A percentile compares a stretch with the other conserved stretches of the same genome.
Conservation (phyloP, 345 rosid species). For the Firmiana major region DNA sequence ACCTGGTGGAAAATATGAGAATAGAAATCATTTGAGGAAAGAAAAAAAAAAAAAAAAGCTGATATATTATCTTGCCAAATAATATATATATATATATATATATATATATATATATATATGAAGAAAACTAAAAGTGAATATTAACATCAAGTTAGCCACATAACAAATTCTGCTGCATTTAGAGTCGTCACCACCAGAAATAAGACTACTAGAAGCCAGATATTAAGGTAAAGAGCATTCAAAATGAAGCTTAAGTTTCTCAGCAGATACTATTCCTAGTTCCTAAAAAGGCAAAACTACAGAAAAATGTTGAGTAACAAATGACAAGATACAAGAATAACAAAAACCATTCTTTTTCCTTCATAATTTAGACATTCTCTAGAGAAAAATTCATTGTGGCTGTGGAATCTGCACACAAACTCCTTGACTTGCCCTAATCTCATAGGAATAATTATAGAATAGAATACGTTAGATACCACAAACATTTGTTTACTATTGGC, state of each 20-base stretch:
- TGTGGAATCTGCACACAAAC: background rate
- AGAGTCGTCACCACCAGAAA: background rate
- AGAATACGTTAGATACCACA: background rate
- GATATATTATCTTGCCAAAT: background rate
- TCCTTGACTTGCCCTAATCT: background rate
- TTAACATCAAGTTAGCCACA: background rate
- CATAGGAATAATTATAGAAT: background rate
- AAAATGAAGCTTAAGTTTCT: background rate
- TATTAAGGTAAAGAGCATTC: background rate
- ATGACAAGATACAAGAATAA: background rate
- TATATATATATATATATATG: too few relatives aligned
- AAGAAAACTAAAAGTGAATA: background rate
- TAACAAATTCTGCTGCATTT: background rate
- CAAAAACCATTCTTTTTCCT: background rate
- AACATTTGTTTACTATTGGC: background rate
- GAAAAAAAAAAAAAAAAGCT: background rate
- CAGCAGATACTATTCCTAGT: background rate
- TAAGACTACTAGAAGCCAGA: background rate
- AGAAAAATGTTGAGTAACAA: background rate
- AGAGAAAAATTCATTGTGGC: background rate
- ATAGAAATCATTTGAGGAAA: background rate
- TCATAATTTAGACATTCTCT: background rate
- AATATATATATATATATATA: too few relatives aligned
- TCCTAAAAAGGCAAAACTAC: background rate
- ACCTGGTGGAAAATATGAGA: conserved; percentile 37